Conservation (phyloP, 225 moss, liverwort and hornwort genomes). For the Ulota crispa region DNA sequence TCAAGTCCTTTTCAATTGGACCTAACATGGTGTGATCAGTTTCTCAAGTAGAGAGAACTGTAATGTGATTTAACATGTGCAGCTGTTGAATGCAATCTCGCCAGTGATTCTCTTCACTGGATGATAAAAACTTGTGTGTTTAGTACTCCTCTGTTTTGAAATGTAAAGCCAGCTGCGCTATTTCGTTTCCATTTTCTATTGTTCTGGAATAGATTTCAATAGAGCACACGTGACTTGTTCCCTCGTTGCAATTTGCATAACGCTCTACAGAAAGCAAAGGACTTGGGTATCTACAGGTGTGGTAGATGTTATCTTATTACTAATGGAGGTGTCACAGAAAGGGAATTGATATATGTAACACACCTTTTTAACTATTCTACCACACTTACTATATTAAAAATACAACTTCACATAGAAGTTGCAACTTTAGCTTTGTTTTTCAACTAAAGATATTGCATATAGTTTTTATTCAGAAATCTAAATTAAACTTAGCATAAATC, state of each 20-base stretch:
- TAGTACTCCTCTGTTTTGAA: neutral
- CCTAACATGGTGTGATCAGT: constrained; percentile 14
- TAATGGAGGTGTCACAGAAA: neutral
- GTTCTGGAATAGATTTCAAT: neutral
- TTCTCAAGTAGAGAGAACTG: constrained; percentile 4
- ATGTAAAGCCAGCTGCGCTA: neutral
- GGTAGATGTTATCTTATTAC: no score
- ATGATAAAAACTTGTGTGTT: neutral
- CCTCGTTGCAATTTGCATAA: neutral
- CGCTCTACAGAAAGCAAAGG: neutral
- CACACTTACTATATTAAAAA: no score
- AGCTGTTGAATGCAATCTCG: neutral
- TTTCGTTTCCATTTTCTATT: neutral
- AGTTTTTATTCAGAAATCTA: no score
- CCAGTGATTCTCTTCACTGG: neutral
- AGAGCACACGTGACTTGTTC: neutral
- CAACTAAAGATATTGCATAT: no score
- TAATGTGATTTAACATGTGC: neutral
- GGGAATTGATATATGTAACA: no score
- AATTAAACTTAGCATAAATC: no score
- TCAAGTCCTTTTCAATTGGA: neutral
- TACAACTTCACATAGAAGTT: no score
- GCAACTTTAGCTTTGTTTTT: no score
- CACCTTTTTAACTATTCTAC: no score
- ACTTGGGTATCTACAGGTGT: neutral